Evolutionary conservation across 345 rosid genomes (phyloP).

Genomic region (Populus ilicifolia): DNA sequence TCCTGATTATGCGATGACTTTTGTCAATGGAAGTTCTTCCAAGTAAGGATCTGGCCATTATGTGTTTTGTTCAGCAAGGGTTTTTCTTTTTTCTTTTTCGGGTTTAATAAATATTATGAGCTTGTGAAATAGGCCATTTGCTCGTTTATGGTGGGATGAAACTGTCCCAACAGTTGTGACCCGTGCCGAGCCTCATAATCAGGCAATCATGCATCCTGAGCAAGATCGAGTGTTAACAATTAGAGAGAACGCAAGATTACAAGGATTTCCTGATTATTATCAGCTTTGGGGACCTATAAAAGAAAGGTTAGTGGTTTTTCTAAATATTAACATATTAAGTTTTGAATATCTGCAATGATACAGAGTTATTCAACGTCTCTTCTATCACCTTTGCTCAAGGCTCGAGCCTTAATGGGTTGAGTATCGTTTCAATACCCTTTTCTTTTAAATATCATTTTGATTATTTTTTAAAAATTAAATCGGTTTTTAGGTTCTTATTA

Average conservation of each 20-base stretch:
- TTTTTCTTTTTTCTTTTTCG: neutral
- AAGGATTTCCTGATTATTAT: conserved; percentile 71
- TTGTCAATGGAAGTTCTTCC: conserved; percentile 33
- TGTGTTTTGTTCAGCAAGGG: no score
- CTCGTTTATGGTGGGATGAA: conserved; percentile 86
- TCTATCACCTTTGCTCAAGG: no score
- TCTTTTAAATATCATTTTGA: no score
- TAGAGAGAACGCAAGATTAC: conserved; percentile 69
- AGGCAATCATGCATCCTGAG: conserved; percentile 62
- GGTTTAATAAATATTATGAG: neutral
- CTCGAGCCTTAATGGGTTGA: no score
- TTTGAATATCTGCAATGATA: neutral
- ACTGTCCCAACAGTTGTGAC: conserved; percentile 80
- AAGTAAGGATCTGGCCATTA: conserved; percentile 25
- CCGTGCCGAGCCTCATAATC: conserved; percentile 71
- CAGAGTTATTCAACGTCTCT: neutral
- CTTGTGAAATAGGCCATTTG: conserved; percentile 53
- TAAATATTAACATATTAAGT: neutral
- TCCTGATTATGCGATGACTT: conserved; percentile 48
- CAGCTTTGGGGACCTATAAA: conserved; percentile 58
- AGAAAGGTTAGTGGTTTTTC: conserved; percentile 39
- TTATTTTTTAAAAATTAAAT: no score
- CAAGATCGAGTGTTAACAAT: conserved; percentile 64
- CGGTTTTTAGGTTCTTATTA: no score
- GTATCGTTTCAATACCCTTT: no score